Percentiles rank a stretch among this genome's conserved stretches.
Evolutionary conservation across 2,329 filamentous ascomycete genomes (phyloP).

Genomic region (Claviceps purpurea): DNA sequence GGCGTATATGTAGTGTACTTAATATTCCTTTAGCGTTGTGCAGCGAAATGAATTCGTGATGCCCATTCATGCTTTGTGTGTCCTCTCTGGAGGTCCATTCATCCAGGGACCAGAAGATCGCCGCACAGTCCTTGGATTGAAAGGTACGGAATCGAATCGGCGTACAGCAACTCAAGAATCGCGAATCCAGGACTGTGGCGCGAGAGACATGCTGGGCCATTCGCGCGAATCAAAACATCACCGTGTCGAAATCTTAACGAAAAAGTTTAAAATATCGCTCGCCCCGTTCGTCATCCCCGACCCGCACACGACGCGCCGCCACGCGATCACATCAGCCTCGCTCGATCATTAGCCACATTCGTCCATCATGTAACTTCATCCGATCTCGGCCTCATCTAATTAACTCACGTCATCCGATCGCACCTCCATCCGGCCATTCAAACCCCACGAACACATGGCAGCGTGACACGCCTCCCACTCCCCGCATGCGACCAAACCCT

Average conservation of each 20-base stretch:
- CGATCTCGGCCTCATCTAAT: too few relatives aligned
- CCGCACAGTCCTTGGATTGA: neutral
- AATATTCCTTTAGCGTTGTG: neutral
- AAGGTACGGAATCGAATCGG: too few relatives aligned
- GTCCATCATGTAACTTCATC: too few relatives aligned
- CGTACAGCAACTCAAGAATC: too few relatives aligned
- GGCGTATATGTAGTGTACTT: neutral
- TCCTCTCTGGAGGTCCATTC: neutral
- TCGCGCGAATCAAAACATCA: too few relatives aligned
- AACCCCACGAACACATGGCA: too few relatives aligned
- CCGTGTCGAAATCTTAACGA: neutral
- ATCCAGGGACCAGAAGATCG: neutral
- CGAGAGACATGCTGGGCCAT: too few relatives aligned
- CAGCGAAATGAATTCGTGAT: neutral
- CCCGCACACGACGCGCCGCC: neutral
- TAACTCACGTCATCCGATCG: too few relatives aligned
- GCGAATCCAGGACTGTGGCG: too few relatives aligned
- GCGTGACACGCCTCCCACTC: neutral
- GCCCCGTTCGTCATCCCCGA: neutral
- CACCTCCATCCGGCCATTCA: too few relatives aligned
- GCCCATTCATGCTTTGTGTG: neutral
- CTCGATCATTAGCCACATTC: too few relatives aligned
- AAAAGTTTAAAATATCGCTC: neutral
- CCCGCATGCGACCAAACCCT: neutral
- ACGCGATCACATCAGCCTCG: neutral